Evolutionary conservation across 768 basidiomycete genomes (phyloP), one percentile per base, ranked within the genome.

Genomic region (Rhodotorula toruloides): DNA sequence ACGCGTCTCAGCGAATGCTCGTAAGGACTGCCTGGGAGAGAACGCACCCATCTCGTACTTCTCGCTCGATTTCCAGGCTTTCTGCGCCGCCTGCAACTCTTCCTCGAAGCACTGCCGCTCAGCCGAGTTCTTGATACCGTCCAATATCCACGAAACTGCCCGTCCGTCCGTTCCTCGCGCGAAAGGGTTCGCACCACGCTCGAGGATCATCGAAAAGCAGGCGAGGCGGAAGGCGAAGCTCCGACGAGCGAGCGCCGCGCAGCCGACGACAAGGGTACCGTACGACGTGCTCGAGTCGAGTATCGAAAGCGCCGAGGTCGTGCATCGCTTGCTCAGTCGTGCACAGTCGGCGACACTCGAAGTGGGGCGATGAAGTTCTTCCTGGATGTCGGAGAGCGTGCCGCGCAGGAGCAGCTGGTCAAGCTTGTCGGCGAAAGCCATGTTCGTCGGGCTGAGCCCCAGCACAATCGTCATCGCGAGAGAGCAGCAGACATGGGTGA

Each of bases 31-130:
- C n/a, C n/a, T n/a, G n/a, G n/a, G n/a, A n/a, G 39, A 14, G 9
- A n/a, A 37, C 58, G n/a, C 37, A 59, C 58, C 36, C 17, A 39
- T 17, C 58, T 60, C 29, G 32, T 50, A 60, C 37, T 4, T 10
- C 50, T 6, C 31, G 12, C 42, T 16, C 31, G 32, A 14, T 16
- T 27, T 3, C 61, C 22, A 17, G 2, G 4, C 22, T 11, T 11
- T 17, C 27, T 14, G 19, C 32, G 53, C 61, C 19, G 27, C 19
- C 16, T 48, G n/a, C 14, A 62, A 16, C 43, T 54, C 50, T 3
- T 46, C 42, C 31, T 17, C 11, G 25, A 16, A 21, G 12, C 36
- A 14, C 25, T n/a, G 9, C 21, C 31, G 40, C 9, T 39, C n/a
- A 19, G 42, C 42, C n/a, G n/a, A n/a, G n/a, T n/a, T n/a, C 42